Evolutionary conservation across 768 basidiomycete species (phyloP).

Genomic region (Baorangia bicolor): DNA sequence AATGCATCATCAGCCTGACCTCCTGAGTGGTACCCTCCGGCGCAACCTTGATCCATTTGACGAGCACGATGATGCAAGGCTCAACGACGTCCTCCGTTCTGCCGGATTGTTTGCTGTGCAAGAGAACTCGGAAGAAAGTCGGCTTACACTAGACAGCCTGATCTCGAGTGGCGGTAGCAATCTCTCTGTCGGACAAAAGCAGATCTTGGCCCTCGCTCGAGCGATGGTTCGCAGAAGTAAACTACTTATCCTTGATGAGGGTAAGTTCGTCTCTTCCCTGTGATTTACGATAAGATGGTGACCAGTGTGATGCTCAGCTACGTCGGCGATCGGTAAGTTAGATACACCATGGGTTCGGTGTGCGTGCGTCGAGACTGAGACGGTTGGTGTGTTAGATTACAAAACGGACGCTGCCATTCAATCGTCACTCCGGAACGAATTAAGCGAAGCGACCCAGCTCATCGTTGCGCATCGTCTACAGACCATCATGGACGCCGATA

Average conservation of each 20-base stretch:
- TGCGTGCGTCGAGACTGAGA: background rate
- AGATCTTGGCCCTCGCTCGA: conserved; percentile 58
- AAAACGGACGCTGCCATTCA: conserved; percentile 56
- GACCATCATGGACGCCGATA: conserved; percentile 63
- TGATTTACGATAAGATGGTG: background rate
- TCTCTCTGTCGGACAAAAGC: conserved; percentile 59
- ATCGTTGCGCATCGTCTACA: conserved; percentile 59
- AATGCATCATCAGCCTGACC: background rate
- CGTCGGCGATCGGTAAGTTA: conserved; percentile 42
- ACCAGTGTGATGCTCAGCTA: conserved; percentile 31
- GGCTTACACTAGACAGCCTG: conserved; percentile 44
- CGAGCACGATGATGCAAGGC: conserved; percentile 50
- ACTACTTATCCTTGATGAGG: conserved; percentile 58
- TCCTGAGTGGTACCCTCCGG: conserved; percentile 52
- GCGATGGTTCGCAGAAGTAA: conserved; percentile 59
- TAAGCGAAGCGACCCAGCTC: conserved; percentile 48
- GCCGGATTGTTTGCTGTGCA: conserved; percentile 47
- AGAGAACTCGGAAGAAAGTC: conserved; percentile 34
- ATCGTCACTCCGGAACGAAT: conserved; percentile 47
- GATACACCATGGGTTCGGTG: background rate
- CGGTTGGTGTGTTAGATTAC: conserved; percentile 39
- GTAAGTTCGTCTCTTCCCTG: conserved; percentile 19
- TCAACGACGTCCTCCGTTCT: conserved; percentile 48
- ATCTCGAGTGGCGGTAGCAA: conserved; percentile 46
- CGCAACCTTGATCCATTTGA: conserved; percentile 62